phyloP scores from a whole-genome alignment of 495 filamentous ascomycete genomes.

The Neurospora tetrasperma region DNA sequence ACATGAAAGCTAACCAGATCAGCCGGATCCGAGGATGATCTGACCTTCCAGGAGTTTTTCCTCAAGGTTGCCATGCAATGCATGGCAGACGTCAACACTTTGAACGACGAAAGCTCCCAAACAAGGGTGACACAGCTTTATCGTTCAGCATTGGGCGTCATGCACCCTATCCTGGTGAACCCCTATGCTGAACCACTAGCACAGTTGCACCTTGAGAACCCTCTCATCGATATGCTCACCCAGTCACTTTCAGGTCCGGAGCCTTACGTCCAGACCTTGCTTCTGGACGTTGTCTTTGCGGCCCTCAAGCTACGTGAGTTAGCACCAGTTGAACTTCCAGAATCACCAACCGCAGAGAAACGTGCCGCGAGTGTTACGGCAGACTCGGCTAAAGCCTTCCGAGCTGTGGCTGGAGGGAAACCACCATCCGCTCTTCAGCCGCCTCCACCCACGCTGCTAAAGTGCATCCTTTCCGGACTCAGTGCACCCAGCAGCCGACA shows the following conservation, averaged over 20 bases:
- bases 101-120: conserved; percentile 22
- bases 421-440: conserved; percentile 26
- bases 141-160: conserved; percentile 55
- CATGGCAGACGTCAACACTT: conserved; percentile 38
- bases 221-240: conserved; percentile 60
- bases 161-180: conserved; percentile 66
- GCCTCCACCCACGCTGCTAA: conserved; percentile 67
- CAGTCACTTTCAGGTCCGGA: conserved; percentile 51
- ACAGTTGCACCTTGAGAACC: conserved; percentile 59
- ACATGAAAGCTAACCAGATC: conserved; percentile 16
- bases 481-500: conserved; percentile 61
- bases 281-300: conserved; percentile 65
- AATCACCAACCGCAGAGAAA: conserved; percentile 34
- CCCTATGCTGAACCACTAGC: conserved; percentile 56
- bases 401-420: conserved; percentile 21
- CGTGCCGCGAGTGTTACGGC: conserved; percentile 18
- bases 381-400: conserved; percentile 17
- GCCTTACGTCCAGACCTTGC: conserved; percentile 58
- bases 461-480: conserved; percentile 75
- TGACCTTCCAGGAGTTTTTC: conserved; percentile 52
- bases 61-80: conserved; percentile 47
- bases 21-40: conserved; percentile 38
- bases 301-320: conserved; percentile 56
- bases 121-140: conserved; percentile 49
- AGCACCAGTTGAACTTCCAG: conserved; percentile 31